Evolutionary conservation across 75 land plant species (phyloP), one percentile per base, ranked within the genome.

Genomic region (Larix kaempferi): DNA sequence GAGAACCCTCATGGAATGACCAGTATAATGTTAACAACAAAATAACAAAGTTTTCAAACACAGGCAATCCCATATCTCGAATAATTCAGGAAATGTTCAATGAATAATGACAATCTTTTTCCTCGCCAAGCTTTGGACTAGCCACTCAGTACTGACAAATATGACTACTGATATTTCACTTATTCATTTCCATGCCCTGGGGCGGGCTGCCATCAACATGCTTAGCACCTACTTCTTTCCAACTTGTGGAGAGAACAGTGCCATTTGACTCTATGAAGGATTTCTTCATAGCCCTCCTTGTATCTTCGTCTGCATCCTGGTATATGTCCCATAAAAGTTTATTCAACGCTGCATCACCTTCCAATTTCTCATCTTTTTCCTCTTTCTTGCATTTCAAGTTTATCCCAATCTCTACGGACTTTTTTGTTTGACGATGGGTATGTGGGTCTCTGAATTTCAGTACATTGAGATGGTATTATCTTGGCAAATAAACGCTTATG

Each of bases 221-320:
- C 83, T 96, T 96, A 25, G 77, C 54, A 54, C 97, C 99, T 7
- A 96, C 99, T 56, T 96, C 99, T 72, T 92, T 94, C 99, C 99
- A 96, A 76, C 92, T 92, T 21, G 95, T 96, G 2, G 99, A 96
- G 11, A 96, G 83, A 61, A 96, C 98, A 4, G 99, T 96, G 15
- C 99, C 99, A 76, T 94, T 94, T 41, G 99, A 96, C 72, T 96
- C 99, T 39, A 93, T 87, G 84, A 94, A 96, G 21, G 99, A 96
- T 80, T 96, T 96, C 54, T 82, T 81, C 98, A 96, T 96, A 49
- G 99, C 99, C 56, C 99, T 76, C 79, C 95, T 85, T 27, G 89
- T 86, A 80, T 96, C 99, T 78, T 96, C 99, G 83, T 96, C 99
- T 49, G 95, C 95, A 85, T 90, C 87, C 15, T 57, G 41, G 73